Base-by-base conservation (phyloP, 192 early-diverging fungal genomes). In the Mortierella antarctica region DNA sequence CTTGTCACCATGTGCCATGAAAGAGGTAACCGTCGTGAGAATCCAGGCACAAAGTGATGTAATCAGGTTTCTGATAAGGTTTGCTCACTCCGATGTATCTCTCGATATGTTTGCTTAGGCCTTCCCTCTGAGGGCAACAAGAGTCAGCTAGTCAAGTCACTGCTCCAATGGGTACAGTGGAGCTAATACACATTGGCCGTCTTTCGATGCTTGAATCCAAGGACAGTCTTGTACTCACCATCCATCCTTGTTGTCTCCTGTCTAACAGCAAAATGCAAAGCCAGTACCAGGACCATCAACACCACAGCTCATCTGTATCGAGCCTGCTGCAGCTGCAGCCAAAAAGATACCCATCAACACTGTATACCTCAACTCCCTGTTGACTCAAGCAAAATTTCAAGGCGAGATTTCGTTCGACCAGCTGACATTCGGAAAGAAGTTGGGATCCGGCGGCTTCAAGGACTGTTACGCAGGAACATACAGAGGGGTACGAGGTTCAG, bases 361-460 rank as follows among this genome's bases (percentile, higher is more conserved):
- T 47, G 63, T 71, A 20, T 82, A 85, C 23, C 71, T 84, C 46
- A 86, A 87, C 45, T 82, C 90, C 5, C 77, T 90, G 13, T 42
- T 83, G 11, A 64, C 57, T 53, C 81, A 83, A 13, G 65, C 66
- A 20, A 83, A 86, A 53, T 82, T 88, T 40, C 83, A 86, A 5
- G 85, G 90, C 40, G 89, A 91, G 47, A 92, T 93, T 57, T 69
- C 82, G 0, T 92, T 87, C 31, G 87, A 90, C 17, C 83, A 89
- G 53, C 81, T 94, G 8, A 81, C 77, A 31, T 65, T 92, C 65
- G 89, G 89, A 31, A 82, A 83, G 44, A 94, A 94, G 73, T 81
- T 94, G 17, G 92, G 92, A 10, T 88, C 90, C 6, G 92, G 92
- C 12, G 92, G 91, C 14, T 94, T 94, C 81, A 94, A 94, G 67